These are phyloP conservation scores for Limonomyces culmigenus DNA, from an alignment of 1,284 basidiomycete species.

Conservation along the genomic window DNA sequence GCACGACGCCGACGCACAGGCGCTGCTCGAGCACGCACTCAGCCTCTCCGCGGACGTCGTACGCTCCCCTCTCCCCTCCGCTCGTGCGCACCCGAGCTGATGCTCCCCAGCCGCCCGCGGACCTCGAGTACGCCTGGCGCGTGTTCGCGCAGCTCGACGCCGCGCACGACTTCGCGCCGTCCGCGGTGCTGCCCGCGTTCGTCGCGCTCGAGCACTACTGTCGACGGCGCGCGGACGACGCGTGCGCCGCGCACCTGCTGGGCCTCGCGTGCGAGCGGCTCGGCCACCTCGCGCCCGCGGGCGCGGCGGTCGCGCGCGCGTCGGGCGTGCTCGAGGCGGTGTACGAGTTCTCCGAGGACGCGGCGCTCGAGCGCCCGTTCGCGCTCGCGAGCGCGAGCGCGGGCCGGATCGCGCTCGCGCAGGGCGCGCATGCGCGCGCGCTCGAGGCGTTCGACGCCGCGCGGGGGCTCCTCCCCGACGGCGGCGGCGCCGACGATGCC, in stretches of 20 bases:
- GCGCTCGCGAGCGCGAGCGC: conserved; percentile 73
- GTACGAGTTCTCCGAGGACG: conserved; percentile 80
- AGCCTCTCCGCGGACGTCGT: conserved; percentile 57
- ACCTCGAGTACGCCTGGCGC: conserved; percentile 62
- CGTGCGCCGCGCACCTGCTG: conserved; percentile 71
- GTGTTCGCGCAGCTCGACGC: conserved; percentile 36
- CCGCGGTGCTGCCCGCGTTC: conserved; percentile 68
- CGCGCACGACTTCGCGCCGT: conserved; percentile 19
- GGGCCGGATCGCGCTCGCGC: conserved; percentile 58
- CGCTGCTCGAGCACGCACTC: conserved; percentile 64
- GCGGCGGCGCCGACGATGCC: conserved; percentile 14
- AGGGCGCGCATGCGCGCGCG: conserved; percentile 40
- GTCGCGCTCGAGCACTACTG: conserved; percentile 70
- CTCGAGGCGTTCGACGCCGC: conserved; percentile 60
- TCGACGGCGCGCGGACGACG: conserved; percentile 49
- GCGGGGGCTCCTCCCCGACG: conserved; percentile 50
- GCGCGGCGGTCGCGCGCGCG: conserved; percentile 41
- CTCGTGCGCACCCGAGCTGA: not conserved
- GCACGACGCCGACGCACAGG: conserved; percentile 43
- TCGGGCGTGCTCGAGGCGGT: conserved; percentile 65
- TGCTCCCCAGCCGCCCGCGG: conserved; percentile 53
- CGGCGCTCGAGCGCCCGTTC: conserved; percentile 62
- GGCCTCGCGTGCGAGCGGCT: conserved; percentile 78
- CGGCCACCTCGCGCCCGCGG: conserved; percentile 50
- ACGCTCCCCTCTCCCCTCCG: conserved; percentile 15